phyloP scores from a whole-genome alignment of 441 rosid species.

The Viola pubescens region DNA sequence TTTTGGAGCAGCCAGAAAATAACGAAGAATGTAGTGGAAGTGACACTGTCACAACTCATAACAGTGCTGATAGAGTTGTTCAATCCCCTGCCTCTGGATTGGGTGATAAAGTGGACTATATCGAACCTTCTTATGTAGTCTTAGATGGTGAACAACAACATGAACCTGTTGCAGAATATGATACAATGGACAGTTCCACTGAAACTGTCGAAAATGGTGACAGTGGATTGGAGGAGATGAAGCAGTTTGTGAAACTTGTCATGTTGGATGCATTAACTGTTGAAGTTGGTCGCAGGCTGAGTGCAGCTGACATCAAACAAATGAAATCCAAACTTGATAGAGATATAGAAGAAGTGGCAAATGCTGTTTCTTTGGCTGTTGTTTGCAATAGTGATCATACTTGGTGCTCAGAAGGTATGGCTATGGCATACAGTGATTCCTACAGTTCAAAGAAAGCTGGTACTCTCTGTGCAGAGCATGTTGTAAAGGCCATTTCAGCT shows the following conservation, averaged over 20 bases:
- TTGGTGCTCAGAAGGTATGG: conserved; percentile 33
- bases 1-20: conserved; percentile 59
- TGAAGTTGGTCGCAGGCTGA: conserved; percentile 67
- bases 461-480: conserved; percentile 49
- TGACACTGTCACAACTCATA: conserved; percentile 21
- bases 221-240: conserved; percentile 35
- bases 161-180: conserved; percentile 34
- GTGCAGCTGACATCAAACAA: conserved; percentile 50
- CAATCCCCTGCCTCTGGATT: conserved; percentile 23
- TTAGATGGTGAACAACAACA: conserved; percentile 48
- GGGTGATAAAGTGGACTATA: conserved; percentile 29
- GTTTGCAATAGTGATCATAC: conserved; percentile 27
- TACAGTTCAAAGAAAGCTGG: conserved; percentile 42
- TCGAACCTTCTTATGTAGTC: conserved; percentile 68
- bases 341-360: conserved; percentile 71
- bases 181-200: conserved; percentile 20
- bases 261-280: conserved; percentile 61
- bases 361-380: conserved; percentile 54
- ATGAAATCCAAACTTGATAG: conserved; percentile 44
- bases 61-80: conserved; percentile 20
- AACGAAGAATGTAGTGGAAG: conserved; percentile 25
- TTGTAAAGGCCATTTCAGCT: conserved; percentile 61
- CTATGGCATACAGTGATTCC: conserved; percentile 6
- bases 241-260: conserved; percentile 49
- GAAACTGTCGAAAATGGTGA: conserved; percentile 27